Evolutionary conservation across 164 flowering plant genomes (phyloP), one percentile per base, ranked within the genome.

Genomic region (Magnolia sinica): DNA sequence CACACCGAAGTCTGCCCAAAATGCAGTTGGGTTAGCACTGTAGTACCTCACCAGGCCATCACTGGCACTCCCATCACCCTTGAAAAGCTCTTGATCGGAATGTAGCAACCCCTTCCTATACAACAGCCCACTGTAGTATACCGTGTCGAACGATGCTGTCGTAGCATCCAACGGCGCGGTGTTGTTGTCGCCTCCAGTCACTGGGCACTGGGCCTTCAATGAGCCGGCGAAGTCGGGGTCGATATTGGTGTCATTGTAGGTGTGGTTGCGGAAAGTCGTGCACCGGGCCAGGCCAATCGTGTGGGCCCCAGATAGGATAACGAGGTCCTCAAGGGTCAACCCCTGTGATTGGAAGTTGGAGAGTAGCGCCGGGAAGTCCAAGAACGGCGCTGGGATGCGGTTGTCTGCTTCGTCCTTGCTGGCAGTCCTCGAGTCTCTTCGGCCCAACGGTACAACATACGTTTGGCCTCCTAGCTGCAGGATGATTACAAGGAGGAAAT

Each of bases 381-480:
- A 4, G 64, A 71, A 66, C 19, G 88, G 83, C 2, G 81, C 13
- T 2, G 88, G 88, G 10, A 86, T 49, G 64, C 79, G 16, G 22
- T 0, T 71, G 81, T 81, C 77, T 50, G 88, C 88, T 0, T 58
- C 77, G 24, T 58, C 64, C 22, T 19, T 4, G 75, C 79, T 84
- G 0, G 88, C 86, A 3, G 77, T 82, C 55, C 55, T 71, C 8
- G 88, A 65, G 68, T 86, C 88, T 52, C 76, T 79, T 45, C 88
- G 76, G 10, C 88, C 88, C 7, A 85, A 16, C 9, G 29, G 49
- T 1, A 85, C 86, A 64, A 63, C 27, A 70, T 78, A 86, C 45
- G 77, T 45, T 19, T 74, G 82, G 18, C 88, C 88, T 75, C 88
- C 86, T 49, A 86, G 67, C 88, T 86, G 58, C 18, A 75, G 22